phyloP scores from a whole-genome alignment of 2,329 filamentous ascomycete species.

The Verticillium alfalfae region DNA sequence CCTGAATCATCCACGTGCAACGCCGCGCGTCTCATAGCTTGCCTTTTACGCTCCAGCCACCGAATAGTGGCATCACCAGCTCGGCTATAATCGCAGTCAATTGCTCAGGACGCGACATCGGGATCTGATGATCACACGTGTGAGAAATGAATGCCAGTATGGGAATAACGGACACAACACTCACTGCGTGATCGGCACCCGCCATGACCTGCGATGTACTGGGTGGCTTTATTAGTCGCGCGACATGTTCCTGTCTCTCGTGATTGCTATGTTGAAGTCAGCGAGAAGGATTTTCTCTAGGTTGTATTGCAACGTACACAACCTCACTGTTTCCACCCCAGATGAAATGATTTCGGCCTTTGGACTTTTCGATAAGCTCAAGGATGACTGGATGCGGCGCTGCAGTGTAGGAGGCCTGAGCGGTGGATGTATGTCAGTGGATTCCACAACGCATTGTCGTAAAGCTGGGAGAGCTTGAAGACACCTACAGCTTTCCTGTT shows the following conservation, averaged over 20 bases:
- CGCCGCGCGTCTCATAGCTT: not conserved
- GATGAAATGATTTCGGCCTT: constrained; percentile 3
- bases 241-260: not conserved
- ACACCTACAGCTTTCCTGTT: constrained; percentile 5
- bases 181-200: constrained; percentile 5
- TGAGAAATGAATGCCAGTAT: not conserved
- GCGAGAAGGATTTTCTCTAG: not conserved
- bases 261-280: not conserved
- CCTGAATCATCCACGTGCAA: not conserved
- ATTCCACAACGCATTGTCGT: too few species aligned
- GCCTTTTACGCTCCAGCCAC: not conserved
- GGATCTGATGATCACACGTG: constrained; percentile 1
- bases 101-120: constrained; percentile 5
- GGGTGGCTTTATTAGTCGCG: not conserved
- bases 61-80: not conserved
- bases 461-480: not conserved
- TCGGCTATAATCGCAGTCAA: not conserved
- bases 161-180: not conserved
- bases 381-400: constrained; percentile 5
- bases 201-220: constrained; percentile 2
- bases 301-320: not conserved
- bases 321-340: constrained; percentile 4
- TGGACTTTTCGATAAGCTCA: not conserved
- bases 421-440: not conserved
- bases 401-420: constrained; percentile 5